Conservation (phyloP, 768 basidiomycete genomes). For the Trametes villosa region DNA sequence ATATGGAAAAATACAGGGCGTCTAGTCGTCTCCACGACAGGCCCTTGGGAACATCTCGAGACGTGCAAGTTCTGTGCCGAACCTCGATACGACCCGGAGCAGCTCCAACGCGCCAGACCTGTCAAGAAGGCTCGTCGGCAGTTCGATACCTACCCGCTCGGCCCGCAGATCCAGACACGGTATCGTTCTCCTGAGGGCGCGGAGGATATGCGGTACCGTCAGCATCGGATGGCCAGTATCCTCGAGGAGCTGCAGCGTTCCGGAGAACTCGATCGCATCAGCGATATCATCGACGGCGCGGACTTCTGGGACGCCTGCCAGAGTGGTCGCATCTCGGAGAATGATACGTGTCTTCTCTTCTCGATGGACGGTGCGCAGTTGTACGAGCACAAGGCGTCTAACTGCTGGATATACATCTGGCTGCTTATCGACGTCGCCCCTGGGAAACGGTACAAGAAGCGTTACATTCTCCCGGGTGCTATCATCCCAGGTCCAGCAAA, state of each 20-base stretch:
- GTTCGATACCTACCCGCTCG: constrained; percentile 44
- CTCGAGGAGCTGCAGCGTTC: neutral
- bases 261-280: constrained; percentile 4
- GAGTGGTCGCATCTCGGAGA: constrained; percentile 24
- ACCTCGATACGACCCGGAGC: constrained; percentile 32
- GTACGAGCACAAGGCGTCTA: constrained; percentile 35
- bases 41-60: constrained; percentile 37
- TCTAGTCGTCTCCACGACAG: too few species aligned
- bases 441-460: constrained; percentile 35
- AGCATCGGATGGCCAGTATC: neutral
- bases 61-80: constrained; percentile 38
- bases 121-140: constrained; percentile 29
- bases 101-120: neutral
- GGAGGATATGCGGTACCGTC: neutral
- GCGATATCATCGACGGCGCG: constrained; percentile 38
- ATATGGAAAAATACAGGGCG: too few species aligned
- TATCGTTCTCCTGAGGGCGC: constrained; percentile 18
- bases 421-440: constrained; percentile 30
- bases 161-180: constrained; percentile 48
- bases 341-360: constrained; percentile 30
- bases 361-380: constrained; percentile 36
- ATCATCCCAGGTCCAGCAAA: constrained; percentile 37
- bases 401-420: constrained; percentile 40
- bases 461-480: constrained; percentile 29
- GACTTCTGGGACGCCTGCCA: constrained; percentile 32